These are phyloP conservation scores for Leishmania major DNA, from an alignment of 208 protist species.

Conservation along the genomic window DNA sequence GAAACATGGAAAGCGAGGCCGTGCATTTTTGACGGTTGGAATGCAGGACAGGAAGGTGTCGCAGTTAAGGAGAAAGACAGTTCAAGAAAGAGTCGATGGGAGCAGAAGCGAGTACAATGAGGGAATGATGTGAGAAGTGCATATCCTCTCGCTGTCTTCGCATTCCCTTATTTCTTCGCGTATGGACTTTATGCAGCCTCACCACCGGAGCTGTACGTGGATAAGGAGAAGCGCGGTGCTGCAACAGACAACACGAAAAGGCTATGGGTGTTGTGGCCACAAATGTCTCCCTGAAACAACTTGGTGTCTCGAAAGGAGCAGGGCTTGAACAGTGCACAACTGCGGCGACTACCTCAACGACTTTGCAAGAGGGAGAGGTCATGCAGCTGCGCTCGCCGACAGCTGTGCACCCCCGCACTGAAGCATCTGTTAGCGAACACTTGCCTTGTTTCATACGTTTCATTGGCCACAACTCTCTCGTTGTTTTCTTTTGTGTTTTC, in stretches of 20 bases:
- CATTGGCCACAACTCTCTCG: background rate
- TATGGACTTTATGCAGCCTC: background rate
- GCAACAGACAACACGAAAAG: background rate
- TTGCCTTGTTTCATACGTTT: background rate
- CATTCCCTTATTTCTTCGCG: background rate
- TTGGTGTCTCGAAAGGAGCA: background rate
- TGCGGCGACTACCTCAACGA: background rate
- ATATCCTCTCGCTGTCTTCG: background rate
- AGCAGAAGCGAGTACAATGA: background rate
- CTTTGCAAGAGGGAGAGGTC: background rate
- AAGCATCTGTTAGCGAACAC: background rate
- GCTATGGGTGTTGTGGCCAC: background rate
- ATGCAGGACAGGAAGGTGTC: background rate
- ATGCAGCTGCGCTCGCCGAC: background rate
- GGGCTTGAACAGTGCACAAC: no score
- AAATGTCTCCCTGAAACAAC: background rate
- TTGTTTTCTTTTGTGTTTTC: background rate
- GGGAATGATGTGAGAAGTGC: background rate
- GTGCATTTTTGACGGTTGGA: background rate
- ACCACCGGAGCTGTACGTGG: background rate
- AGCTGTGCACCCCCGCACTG: constrained; percentile 3
- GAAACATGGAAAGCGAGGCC: background rate
- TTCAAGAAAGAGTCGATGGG: background rate
- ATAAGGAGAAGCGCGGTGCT: background rate
- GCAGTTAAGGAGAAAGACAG: background rate